Conservation (phyloP, 2,329 filamentous ascomycete genomes). For the Colletotrichum sp. region DNA sequence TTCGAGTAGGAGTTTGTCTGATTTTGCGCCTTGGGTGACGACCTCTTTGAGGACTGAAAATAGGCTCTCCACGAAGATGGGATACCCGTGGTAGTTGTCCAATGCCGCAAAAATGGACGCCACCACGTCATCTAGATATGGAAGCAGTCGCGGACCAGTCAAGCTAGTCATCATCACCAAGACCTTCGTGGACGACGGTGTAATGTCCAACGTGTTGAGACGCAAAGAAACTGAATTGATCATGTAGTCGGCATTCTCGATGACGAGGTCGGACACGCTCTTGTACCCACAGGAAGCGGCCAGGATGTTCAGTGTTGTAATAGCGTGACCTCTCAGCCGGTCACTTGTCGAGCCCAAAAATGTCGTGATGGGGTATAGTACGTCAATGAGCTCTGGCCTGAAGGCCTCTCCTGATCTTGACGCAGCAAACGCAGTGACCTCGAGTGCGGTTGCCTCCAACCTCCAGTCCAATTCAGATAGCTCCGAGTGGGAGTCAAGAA, state of each 20-base stretch:
- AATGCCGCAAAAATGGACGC: constrained; percentile 89
- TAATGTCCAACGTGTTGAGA: constrained; percentile 90
- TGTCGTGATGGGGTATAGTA: constrained; percentile 91
- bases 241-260: constrained; percentile 95
- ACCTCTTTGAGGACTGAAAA: constrained; percentile 85
- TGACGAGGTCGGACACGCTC: constrained; percentile 77
- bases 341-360: constrained; percentile 76
- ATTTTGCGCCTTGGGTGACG: constrained; percentile 79
- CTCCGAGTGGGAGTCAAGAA: constrained; percentile 62
- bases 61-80: constrained; percentile 80
- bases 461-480: constrained; percentile 67
- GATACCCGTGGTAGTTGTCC: constrained; percentile 96
- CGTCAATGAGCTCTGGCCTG: constrained; percentile 85
- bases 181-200: constrained; percentile 88
- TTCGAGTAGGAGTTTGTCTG: constrained; percentile 52
- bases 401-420: constrained; percentile 71
- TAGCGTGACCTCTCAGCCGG: constrained; percentile 78
- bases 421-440: constrained; percentile 80
- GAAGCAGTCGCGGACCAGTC: constrained; percentile 80
- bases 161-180: constrained; percentile 93
- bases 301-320: constrained; percentile 82
- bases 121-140: constrained; percentile 90
- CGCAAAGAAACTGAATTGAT: constrained; percentile 90
- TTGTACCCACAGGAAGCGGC: constrained; percentile 76
- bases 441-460: constrained; percentile 78